Evolutionary conservation across 768 basidiomycete species (phyloP).

Genomic region (Lactifluus hygrophoroides): DNA sequence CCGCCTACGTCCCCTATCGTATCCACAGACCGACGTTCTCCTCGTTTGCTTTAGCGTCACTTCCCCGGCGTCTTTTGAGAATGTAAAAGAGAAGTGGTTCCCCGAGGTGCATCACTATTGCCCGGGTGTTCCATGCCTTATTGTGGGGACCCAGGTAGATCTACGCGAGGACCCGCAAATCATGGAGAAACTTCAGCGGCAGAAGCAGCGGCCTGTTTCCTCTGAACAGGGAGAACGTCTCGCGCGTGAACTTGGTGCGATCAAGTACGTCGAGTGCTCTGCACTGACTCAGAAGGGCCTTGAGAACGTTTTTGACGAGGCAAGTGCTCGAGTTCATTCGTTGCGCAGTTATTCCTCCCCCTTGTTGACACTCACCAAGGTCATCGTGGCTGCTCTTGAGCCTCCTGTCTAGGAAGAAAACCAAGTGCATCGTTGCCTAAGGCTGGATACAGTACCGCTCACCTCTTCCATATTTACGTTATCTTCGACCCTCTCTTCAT

Average conservation of each 20-base stretch:
- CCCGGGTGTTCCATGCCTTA: slow-evolving; percentile 97
- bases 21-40: slow-evolving; percentile 99
- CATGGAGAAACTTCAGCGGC: slow-evolving; percentile 88
- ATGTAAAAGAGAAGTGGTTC: slow-evolving; percentile 99
- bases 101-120: slow-evolving; percentile 99
- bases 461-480: slow-evolving; percentile 17
- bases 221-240: slow-evolving; percentile 87
- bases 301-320: slow-evolving; percentile 99
- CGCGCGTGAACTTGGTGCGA: slow-evolving; percentile 94
- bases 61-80: slow-evolving; percentile 96
- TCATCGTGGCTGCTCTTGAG: slow-evolving; percentile 97
- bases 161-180: slow-evolving; percentile 89
- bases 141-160: slow-evolving; percentile 98
- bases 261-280: slow-evolving; percentile 99
- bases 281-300: slow-evolving; percentile 98
- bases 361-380: slow-evolving; percentile 38
- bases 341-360: neutral
- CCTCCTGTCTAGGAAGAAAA: slow-evolving; percentile 83
- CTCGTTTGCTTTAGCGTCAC: slow-evolving; percentile 99
- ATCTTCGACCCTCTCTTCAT: slow-evolving; percentile 9
- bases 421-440: slow-evolving; percentile 82
- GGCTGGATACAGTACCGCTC: slow-evolving; percentile 24
- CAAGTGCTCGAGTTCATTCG: slow-evolving; percentile 31
- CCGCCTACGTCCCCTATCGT: slow-evolving; percentile 95
- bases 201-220: slow-evolving; percentile 91